Conservation (phyloP, 352 stramenopile species). For the Phytopythium aichiense region DNA sequence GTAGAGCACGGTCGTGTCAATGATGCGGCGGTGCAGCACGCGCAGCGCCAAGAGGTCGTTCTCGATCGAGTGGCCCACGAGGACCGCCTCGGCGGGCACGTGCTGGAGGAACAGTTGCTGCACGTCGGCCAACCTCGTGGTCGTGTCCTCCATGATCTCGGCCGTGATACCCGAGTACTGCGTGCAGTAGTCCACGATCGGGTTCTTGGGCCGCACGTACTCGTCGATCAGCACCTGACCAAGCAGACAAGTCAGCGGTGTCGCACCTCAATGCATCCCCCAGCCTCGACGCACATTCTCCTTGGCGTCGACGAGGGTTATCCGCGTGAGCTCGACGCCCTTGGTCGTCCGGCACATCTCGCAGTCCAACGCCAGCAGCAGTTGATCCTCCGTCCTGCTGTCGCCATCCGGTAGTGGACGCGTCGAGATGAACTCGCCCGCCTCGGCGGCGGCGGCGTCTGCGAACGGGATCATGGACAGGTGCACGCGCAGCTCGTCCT, state of each 20-base stretch:
- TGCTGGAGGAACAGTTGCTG: slow-evolving; percentile 55
- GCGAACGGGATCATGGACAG: slow-evolving; percentile 53
- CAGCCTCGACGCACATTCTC: slow-evolving; percentile 30
- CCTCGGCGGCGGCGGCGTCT: slow-evolving; percentile 19
- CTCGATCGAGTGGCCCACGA: slow-evolving; percentile 88
- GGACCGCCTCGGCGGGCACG: slow-evolving; percentile 64
- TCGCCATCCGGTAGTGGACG: slow-evolving; percentile 27
- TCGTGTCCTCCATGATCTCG: slow-evolving; percentile 74
- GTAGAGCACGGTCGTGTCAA: slow-evolving; percentile 82
- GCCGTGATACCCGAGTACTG: slow-evolving; percentile 82
- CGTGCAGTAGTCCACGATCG: slow-evolving; percentile 87
- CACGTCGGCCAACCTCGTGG: slow-evolving; percentile 54
- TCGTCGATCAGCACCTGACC: slow-evolving; percentile 67
- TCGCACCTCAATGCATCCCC: neutral
- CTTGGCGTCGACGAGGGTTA: slow-evolving; percentile 67
- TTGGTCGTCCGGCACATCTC: slow-evolving; percentile 88
- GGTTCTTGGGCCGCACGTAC: slow-evolving; percentile 72
- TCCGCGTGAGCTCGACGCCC: slow-evolving; percentile 70
- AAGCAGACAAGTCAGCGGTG: neutral
- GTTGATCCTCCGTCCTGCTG: slow-evolving; percentile 26
- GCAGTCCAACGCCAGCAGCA: slow-evolving; percentile 79
- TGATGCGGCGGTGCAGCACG: slow-evolving; percentile 67
- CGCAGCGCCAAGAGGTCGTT: slow-evolving; percentile 75
- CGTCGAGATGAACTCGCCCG: slow-evolving; percentile 41
- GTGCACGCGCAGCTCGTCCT: slow-evolving; percentile 53